phyloP scores from a whole-genome alignment of 2,329 filamentous ascomycete genomes.

The Aureobasidium sp. region DNA sequence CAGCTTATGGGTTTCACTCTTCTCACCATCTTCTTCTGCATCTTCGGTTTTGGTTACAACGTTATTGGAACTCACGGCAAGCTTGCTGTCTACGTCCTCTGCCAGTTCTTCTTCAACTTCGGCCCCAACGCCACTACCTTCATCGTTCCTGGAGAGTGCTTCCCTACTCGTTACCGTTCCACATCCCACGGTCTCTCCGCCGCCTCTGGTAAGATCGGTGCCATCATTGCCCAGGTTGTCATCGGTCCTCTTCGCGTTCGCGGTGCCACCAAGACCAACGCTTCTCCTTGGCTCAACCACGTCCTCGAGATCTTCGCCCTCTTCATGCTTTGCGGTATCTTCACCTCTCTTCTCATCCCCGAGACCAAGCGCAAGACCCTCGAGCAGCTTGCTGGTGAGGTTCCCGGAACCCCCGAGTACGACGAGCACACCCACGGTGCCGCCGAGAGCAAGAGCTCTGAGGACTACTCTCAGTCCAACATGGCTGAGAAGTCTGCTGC shows the following conservation, averaged over 20 bases:
- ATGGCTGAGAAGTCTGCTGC: slow-evolving; percentile 6
- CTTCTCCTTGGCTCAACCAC: slow-evolving; percentile 61
- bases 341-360: slow-evolving; percentile 65
- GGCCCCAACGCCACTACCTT: slow-evolving; percentile 47
- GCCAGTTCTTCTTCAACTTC: slow-evolving; percentile 50
- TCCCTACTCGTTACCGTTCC: slow-evolving; percentile 43
- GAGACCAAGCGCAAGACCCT: slow-evolving; percentile 70
- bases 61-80: slow-evolving; percentile 36
- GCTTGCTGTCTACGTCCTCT: slow-evolving; percentile 41
- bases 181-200: slow-evolving; percentile 45
- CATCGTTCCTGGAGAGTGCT: slow-evolving; percentile 47
- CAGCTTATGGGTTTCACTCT: slow-evolving; percentile 52
- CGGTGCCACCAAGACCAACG: slow-evolving; percentile 46
- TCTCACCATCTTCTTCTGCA: slow-evolving; percentile 43
- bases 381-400: slow-evolving; percentile 63
- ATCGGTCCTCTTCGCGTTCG: slow-evolving; percentile 47
- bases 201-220: slow-evolving; percentile 42
- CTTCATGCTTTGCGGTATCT: slow-evolving; percentile 68
- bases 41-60: slow-evolving; percentile 45
- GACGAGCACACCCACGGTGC: slow-evolving; percentile 23
- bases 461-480: neutral
- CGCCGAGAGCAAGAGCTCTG: neutral
- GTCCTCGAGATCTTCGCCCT: slow-evolving; percentile 72
- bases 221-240: slow-evolving; percentile 44
- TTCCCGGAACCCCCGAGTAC: slow-evolving; percentile 49